phyloP scores from a whole-genome alignment of 805 yeast genomes.

The Monosporozyma yasuniensis region DNA sequence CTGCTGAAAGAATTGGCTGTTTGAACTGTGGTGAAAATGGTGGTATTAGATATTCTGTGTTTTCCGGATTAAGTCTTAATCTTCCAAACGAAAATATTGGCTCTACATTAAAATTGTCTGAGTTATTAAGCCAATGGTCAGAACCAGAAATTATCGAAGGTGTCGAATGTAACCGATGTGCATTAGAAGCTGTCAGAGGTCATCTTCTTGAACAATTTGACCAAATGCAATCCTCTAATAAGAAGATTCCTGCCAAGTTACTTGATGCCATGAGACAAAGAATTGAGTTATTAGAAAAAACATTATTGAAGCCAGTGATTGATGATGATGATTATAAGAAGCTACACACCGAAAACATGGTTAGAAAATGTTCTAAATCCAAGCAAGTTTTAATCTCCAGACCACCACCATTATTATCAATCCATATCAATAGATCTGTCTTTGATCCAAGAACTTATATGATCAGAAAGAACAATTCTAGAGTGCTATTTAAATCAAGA shows the following conservation, averaged over 20 bases:
- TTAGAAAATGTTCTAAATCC: slow-evolving; percentile 67
- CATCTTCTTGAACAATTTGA: slow-evolving; percentile 36
- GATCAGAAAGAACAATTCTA: slow-evolving; percentile 76
- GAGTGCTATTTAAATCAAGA: slow-evolving; percentile 64
- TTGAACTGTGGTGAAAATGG: slow-evolving; percentile 87
- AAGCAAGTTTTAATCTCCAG: slow-evolving; percentile 73
- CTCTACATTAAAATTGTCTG: slow-evolving; percentile 38
- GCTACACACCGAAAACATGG: slow-evolving; percentile 65
- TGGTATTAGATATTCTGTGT: slow-evolving; percentile 75
- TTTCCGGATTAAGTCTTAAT: slow-evolving; percentile 64
- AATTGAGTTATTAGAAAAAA: slow-evolving; percentile 40
- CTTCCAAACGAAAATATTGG: slow-evolving; percentile 44
- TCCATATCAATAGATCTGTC: slow-evolving; percentile 88
- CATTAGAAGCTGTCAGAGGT: slow-evolving; percentile 52
- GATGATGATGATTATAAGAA: slow-evolving; percentile 70
- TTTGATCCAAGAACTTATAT: slow-evolving; percentile 80
- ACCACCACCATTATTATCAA: slow-evolving; percentile 73
- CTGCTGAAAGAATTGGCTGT: slow-evolving; percentile 87
- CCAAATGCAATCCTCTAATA: slow-evolving; percentile 16
- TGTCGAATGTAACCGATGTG: slow-evolving; percentile 92
- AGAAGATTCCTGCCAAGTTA: slow-evolving; percentile 25
- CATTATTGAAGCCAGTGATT: slow-evolving; percentile 57
- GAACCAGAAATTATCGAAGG: slow-evolving; percentile 82
- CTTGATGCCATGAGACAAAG: slow-evolving; percentile 35
- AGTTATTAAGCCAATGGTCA: slow-evolving; percentile 56